Base-by-base conservation (phyloP, 192 early-diverging fungal species). In the Dissophora ornata region DNA sequence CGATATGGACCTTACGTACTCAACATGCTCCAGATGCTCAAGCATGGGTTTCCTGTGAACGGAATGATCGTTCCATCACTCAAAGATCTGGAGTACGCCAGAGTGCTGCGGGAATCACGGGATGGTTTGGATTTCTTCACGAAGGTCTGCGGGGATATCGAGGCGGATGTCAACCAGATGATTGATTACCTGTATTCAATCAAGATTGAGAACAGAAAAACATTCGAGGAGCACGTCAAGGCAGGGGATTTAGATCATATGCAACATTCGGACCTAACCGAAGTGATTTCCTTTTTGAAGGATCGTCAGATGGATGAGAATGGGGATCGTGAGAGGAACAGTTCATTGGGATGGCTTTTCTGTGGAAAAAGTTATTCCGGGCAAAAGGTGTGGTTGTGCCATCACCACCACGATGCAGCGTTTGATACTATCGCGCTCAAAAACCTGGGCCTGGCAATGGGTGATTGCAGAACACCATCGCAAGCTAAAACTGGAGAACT, bases 1-100 rank as follows among this genome's bases (percentile, higher is more conserved):
- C 38, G 22, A 9, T 63, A 52, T 21, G 62, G 62, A 28, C 29
- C 62, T 2, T 63, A 53, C n/a, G 38, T 40, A 32, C 50, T 63
- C 7, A 32, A 63, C 36, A 1, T 63, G 5, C 48, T 53, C 1
- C 36, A 40, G 22, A 62, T 40, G 36, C 25, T 63, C 9, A 50
- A 63, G 25, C 38, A 51, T 16, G 62, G 61, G 4, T 52, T 53
- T n/a, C 36, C 50, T 8, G 36, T 64, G n/a, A 49, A 44, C 22
- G 50, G 50, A 24, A 25, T 42, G 8, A 38, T 21, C 15, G 38
- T 51, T 5, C 49, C 48, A 3, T 53, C 50, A 5, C 26, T 53
- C 1, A 53, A 41, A 19, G 38, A 52, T n/a, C 24, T 64, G 18
- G 62, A 41, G 18, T 52, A 41, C 38, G 0, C 18, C 11, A 29